phyloP scores from a whole-genome alignment of 208 protist species.

The Herpetomonas samuelpessoai region DNA sequence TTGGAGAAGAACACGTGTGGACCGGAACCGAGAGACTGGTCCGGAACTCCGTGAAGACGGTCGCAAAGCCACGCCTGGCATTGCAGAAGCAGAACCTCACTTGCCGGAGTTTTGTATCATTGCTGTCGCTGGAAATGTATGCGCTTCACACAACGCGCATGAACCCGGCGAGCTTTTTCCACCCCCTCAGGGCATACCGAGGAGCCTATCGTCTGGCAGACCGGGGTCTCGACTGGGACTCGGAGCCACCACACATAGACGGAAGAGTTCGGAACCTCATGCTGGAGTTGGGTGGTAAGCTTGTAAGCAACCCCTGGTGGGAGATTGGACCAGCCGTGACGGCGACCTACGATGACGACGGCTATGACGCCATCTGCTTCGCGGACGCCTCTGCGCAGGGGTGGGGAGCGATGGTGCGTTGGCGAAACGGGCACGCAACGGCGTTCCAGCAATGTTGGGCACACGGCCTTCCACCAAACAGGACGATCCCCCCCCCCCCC shows the following conservation, averaged over 20 bases:
- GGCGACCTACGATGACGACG: conserved; percentile 4
- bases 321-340: not conserved
- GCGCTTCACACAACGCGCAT: conserved; percentile 14
- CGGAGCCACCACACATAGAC: not conserved
- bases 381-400: conserved; percentile 15
- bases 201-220: not conserved
- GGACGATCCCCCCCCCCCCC: no score
- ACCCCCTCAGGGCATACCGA: conserved; percentile 6
- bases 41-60: conserved; percentile 12
- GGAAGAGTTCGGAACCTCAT: not conserved
- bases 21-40: conserved; percentile 8
- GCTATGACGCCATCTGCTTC: conserved; percentile 1
- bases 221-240: conserved; percentile 6
- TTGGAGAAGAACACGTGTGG: conserved; percentile 25
- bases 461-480: conserved; percentile 7
- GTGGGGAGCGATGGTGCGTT: conserved; percentile 9
- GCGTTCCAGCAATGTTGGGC: conserved; percentile 10
- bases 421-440: not conserved
- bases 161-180: conserved; percentile 12
- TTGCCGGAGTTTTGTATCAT: conserved; percentile 3
- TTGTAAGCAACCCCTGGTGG: not conserved
- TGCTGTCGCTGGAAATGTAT: conserved; percentile 3
- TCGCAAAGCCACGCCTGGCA: conserved; percentile 8
- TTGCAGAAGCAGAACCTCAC: not conserved
- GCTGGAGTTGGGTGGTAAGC: not conserved